A percentile compares a stretch with the other conserved stretches of the same genome.
Evolutionary conservation across 139 green algal species (phyloP).

Genomic region (Pleodorina starrii): DNA sequence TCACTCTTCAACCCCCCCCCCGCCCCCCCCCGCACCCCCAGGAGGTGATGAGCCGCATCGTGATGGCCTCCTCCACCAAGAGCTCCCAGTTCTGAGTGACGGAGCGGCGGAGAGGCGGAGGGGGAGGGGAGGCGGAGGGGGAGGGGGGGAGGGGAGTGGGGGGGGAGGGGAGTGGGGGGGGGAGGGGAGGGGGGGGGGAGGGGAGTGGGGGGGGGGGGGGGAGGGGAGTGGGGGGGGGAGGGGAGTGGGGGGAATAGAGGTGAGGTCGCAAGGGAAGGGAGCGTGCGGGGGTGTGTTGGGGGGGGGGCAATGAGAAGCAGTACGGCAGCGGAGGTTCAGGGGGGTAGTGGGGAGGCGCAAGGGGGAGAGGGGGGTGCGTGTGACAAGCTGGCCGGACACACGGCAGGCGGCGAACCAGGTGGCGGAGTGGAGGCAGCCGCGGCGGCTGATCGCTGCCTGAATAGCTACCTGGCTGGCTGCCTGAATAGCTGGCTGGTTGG

Average conservation of each 20-base stretch:
- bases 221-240: no score
- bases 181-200: neutral
- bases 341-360: neutral
- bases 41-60: conserved; percentile 52
- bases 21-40: neutral
- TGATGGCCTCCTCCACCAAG: conserved; percentile 22
- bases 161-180: no score
- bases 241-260: neutral
- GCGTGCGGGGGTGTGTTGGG: no score
- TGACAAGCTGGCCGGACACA: no score
- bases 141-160: neutral
- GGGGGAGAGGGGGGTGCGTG: neutral
- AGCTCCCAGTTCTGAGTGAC: conserved; percentile 7
- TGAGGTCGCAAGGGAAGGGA: neutral
- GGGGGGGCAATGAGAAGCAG: neutral
- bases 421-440: no score
- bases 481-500: no score
- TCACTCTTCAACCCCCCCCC: no score
- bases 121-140: neutral
- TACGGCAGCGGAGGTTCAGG: neutral
- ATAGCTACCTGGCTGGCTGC: no score
- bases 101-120: neutral
- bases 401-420: no score
- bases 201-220: neutral
- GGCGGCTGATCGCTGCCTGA: no score